Evolutionary conservation across 1,284 basidiomycete genomes (phyloP), one percentile per base, ranked within the genome.

Genomic region (Inonotus hispidus): DNA sequence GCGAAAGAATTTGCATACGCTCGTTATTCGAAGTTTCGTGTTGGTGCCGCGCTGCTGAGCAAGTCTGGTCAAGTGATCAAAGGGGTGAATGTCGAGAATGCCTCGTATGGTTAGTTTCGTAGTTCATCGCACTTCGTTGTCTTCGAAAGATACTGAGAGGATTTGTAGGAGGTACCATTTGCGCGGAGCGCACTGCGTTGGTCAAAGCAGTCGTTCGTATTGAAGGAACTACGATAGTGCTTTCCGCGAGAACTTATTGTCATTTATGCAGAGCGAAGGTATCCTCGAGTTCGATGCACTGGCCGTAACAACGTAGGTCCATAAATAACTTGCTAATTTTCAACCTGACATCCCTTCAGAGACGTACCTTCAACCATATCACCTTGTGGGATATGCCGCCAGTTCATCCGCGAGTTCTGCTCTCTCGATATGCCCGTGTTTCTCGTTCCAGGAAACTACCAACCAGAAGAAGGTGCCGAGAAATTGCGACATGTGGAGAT

Each of bases 311-410:
- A 85, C 85, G 88, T 91, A 65, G 63, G 81, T 75, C 27, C 41
- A 21, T n/a, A 21, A 53, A n/a, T 11, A 11, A 25, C 60, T 16
- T 25, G 32, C 53, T 41, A 46, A 25, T 45, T 47, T 55, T 50
- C 43, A 49, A 29, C 41, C 45, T 25, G 16, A 38, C 23, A n/a
- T 10, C 16, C 29, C 7, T 38, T 27, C 25, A 87, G 85, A 14
- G 88, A 93, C 67, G 82, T 93, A 10, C 70, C 79, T 0, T 75
- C 80, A 0, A 71, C 87, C 0, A 78, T 88, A 53, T 89, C 91
- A 0, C 93, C 93, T 0, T 98, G 95, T 70, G 95, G 95, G 14
- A 85, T 96, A 64, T 98, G 95, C 69, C 86, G 94, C 6, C 95
- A 98, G 71, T 82, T 95, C 58, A 83, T 97, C 57, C 85, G 92